Evolutionary conservation across 345 rosid species (phyloP).

Genomic region (Salix koriyanagi): DNA sequence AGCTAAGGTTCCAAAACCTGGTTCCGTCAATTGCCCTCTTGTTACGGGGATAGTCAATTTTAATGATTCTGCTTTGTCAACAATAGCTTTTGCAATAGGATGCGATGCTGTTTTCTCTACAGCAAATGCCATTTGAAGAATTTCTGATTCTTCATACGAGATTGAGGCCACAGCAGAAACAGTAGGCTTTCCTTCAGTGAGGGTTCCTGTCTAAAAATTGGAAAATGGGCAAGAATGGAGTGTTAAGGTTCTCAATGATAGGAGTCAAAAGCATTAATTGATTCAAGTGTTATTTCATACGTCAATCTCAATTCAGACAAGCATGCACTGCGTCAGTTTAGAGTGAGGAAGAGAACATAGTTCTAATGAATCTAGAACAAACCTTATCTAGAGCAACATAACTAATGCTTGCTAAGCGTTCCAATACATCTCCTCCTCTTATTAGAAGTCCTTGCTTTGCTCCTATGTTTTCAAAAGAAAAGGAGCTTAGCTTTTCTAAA

Average conservation of each 20-base stretch:
- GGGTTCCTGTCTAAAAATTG: slow-evolving; percentile 77
- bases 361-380: slow-evolving; percentile 3
- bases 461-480: slow-evolving; percentile 44
- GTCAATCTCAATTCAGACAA: not conserved
- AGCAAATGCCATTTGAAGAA: slow-evolving; percentile 83
- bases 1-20: slow-evolving; percentile 89
- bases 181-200: slow-evolving; percentile 84
- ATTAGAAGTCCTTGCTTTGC: slow-evolving; percentile 92
- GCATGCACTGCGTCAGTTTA: not conserved
- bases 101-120: slow-evolving; percentile 89
- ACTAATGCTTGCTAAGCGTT: slow-evolving; percentile 75
- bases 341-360: slow-evolving; percentile 7
- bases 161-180: slow-evolving; percentile 69
- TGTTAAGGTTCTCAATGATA: not conserved
- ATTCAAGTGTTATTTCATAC: not conserved
- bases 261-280: not conserved
- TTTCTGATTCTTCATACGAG: slow-evolving; percentile 53
- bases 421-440: slow-evolving; percentile 95
- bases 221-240: slow-evolving; percentile 1
- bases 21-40: slow-evolving; percentile 86
- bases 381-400: slow-evolving; percentile 91
- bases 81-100: slow-evolving; percentile 84
- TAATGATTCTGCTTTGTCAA: slow-evolving; percentile 59
- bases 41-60: slow-evolving; percentile 61
- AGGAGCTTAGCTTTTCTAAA: slow-evolving; percentile 1